Evolutionary conservation across 495 filamentous ascomycete genomes (phyloP).

Genomic region (Lophium mytilinum): DNA sequence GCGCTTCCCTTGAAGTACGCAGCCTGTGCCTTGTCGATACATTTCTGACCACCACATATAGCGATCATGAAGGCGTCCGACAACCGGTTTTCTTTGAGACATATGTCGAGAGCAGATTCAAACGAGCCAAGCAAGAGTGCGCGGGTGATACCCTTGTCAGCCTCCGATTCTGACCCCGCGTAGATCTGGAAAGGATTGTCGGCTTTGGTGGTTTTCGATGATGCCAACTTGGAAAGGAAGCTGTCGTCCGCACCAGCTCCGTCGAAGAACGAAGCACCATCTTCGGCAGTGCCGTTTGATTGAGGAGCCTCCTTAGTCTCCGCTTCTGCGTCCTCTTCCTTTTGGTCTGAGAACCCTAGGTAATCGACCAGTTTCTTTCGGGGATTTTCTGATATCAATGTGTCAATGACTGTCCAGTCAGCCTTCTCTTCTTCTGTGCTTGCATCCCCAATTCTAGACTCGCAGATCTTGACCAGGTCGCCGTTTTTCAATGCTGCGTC

Average conservation of each 20-base stretch:
- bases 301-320: constrained; percentile 29
- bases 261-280: constrained; percentile 68
- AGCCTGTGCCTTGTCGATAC: constrained; percentile 88
- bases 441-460: constrained; percentile 63
- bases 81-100: constrained; percentile 77
- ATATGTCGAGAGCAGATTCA: constrained; percentile 80
- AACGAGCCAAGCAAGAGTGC: constrained; percentile 85
- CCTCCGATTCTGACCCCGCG: constrained; percentile 66
- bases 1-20: constrained; percentile 80
- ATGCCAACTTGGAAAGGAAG: constrained; percentile 68
- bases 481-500: constrained; percentile 72
- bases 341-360: constrained; percentile 70
- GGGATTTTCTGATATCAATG: constrained; percentile 73
- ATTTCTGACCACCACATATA: constrained; percentile 88
- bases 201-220: constrained; percentile 70
- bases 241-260: constrained; percentile 64
- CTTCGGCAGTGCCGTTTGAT: constrained; percentile 38
- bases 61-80: constrained; percentile 98
- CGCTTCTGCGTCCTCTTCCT: constrained; percentile 37
- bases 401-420: constrained; percentile 90
- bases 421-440: constrained; percentile 83
- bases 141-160: constrained; percentile 80
- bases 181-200: constrained; percentile 85
- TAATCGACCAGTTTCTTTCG: constrained; percentile 74
- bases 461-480: constrained; percentile 70